These are phyloP conservation scores for Ulmus americana DNA, from an alignment of 331 rosid species.

Conservation along the genomic window DNA sequence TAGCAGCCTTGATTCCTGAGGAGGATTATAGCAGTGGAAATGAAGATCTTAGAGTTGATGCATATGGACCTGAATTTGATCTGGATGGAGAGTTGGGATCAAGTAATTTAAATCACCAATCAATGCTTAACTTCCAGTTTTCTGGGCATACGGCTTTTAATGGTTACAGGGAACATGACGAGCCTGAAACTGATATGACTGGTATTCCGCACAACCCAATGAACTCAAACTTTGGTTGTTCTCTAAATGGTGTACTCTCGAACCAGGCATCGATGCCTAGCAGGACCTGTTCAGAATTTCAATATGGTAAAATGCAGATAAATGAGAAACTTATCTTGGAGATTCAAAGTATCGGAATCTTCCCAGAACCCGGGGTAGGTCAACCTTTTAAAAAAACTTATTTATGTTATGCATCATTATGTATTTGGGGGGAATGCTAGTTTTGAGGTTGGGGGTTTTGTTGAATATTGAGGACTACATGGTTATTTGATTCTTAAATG, in stretches of 20 bases:
- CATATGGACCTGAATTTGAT: slow-evolving; percentile 47
- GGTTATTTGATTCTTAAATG: no score
- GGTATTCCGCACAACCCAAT: slow-evolving; percentile 34
- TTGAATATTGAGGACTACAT: no score
- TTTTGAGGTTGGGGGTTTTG: no score
- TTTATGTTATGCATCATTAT: neutral
- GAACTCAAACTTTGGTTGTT: slow-evolving; percentile 39
- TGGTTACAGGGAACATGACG: slow-evolving; percentile 51
- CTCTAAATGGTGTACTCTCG: slow-evolving; percentile 52
- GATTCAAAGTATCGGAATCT: slow-evolving; percentile 75
- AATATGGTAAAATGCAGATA: slow-evolving; percentile 53
- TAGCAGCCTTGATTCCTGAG: slow-evolving; percentile 76
- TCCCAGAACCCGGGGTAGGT: slow-evolving; percentile 66
- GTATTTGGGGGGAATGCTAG: no score
- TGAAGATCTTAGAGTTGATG: slow-evolving; percentile 49
- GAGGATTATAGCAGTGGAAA: slow-evolving; percentile 54
- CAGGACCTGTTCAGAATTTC: slow-evolving; percentile 47
- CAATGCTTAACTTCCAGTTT: slow-evolving; percentile 41
- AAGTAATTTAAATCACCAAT: slow-evolving; percentile 41
- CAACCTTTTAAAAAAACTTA: slow-evolving; percentile 12
- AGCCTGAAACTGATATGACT: slow-evolving; percentile 33
- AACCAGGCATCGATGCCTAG: slow-evolving; percentile 43
- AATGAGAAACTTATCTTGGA: slow-evolving; percentile 76
- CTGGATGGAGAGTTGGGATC: slow-evolving; percentile 54
- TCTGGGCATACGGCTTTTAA: slow-evolving; percentile 47